Conservation (phyloP, 139 green algal genomes). For the Coelastrella sp. region DNA sequence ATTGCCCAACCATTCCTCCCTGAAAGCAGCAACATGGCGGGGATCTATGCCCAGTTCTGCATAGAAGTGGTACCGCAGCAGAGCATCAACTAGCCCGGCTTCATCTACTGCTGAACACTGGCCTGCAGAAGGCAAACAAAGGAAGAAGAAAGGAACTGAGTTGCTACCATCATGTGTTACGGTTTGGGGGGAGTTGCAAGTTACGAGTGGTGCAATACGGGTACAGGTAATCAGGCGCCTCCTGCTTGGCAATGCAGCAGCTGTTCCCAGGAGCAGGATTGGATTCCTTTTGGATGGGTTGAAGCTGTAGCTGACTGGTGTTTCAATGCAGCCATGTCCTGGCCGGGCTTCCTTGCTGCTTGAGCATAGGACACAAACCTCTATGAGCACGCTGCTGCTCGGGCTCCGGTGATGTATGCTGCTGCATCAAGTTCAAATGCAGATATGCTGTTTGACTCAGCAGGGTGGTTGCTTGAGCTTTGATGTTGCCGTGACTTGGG, state of each 20-base stretch:
- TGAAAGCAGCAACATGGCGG: conserved; percentile 63
- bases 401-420: background rate
- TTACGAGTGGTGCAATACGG: too few species aligned
- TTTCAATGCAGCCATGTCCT: too few species aligned
- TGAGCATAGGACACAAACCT: too few species aligned
- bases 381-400: background rate
- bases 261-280: background rate
- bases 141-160: too few species aligned
- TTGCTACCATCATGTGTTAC: too few species aligned
- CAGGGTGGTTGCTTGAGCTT: background rate
- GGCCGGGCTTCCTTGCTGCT: too few species aligned
- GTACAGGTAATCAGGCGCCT: too few species aligned
- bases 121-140: background rate
- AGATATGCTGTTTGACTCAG: conserved; percentile 5
- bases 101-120: background rate
- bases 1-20: conserved; percentile 74
- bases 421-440: conserved; percentile 8
- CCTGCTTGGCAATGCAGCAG: too few species aligned
- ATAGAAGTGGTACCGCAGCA: conserved; percentile 81
- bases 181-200: too few species aligned
- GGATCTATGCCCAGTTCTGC: conserved; percentile 70
- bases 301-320: too few species aligned
- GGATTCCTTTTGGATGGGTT: too few species aligned
- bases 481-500: background rate
- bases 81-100: conserved; percentile 52